Conservation (phyloP, 768 basidiomycete genomes). For the Candolleomyces aberdarensis region DNA sequence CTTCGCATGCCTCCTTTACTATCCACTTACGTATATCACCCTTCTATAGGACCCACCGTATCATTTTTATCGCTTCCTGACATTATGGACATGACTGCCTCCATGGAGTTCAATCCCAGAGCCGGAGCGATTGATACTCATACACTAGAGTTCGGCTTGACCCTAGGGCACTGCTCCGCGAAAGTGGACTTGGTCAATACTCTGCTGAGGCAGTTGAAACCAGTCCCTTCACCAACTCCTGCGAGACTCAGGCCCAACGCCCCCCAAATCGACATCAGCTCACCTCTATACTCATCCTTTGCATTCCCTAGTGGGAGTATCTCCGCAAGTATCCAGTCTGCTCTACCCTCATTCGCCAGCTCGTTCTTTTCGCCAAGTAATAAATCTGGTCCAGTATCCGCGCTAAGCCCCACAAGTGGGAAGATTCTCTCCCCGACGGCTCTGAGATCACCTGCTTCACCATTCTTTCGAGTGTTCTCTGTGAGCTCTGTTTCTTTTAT, state of each 20-base stretch:
- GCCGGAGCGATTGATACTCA: constrained; percentile 50
- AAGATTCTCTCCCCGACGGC: constrained; percentile 21
- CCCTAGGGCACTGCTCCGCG: constrained; percentile 43
- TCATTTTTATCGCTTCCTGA: constrained; percentile 48
- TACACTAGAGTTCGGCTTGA: constrained; percentile 45
- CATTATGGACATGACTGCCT: constrained; percentile 41
- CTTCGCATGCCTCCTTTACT: background rate
- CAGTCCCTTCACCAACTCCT: constrained; percentile 10
- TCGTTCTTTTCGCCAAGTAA: constrained; percentile 23
- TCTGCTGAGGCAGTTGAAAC: constrained; percentile 24
- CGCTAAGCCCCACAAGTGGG: constrained; percentile 10
- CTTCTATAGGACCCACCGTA: constrained; percentile 13
- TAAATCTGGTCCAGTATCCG: constrained; percentile 14
- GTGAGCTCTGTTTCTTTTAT: constrained; percentile 26
- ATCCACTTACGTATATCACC: background rate
- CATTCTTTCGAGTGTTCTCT: constrained; percentile 42
- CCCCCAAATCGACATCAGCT: constrained; percentile 9
- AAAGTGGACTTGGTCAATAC: constrained; percentile 43
- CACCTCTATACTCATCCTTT: constrained; percentile 16
- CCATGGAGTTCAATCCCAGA: constrained; percentile 57
- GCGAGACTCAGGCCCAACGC: constrained; percentile 2
- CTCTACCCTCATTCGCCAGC: constrained; percentile 24
- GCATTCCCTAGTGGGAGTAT: constrained; percentile 14
- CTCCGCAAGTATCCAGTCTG: constrained; percentile 20
- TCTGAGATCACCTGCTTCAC: constrained; percentile 27